Percentiles rank a stretch among this genome's conserved stretches.
Conservation (phyloP, 495 filamentous ascomycete species). For the Talaromyces stipitatus region DNA sequence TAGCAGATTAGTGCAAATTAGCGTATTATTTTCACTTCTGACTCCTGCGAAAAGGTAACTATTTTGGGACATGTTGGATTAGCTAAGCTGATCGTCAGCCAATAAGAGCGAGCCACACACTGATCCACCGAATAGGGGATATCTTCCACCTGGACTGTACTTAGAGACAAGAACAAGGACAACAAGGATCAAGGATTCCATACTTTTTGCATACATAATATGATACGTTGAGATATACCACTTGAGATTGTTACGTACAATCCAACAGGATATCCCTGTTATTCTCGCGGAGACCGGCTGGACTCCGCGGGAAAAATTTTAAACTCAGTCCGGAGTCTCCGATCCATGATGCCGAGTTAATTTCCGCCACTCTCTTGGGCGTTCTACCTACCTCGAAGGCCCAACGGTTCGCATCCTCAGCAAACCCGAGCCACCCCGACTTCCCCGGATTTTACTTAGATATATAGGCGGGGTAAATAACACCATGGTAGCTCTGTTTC, state of each 20-base stretch:
- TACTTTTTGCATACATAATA: no score
- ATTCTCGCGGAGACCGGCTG: constrained; percentile 1
- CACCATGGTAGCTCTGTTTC: neutral
- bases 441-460: neutral
- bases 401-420: neutral
- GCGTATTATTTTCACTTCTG: neutral
- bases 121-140: no score
- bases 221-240: no score
- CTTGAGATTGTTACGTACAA: no score
- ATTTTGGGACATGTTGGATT: no score
- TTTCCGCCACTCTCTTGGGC: neutral
- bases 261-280: neutral
- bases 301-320: neutral
- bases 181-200: no score
- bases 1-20: neutral
- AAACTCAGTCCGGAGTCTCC: neutral
- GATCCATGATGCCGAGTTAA: neutral
- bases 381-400: neutral
- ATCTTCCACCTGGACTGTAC: no score
- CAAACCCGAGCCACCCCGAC: neutral
- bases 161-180: no score
- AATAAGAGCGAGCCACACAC: no score
- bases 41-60: no score
- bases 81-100: no score
- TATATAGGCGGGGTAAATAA: neutral